Evolutionary conservation across 164 flowering plant species (phyloP).

Genomic region (Pachysandra terminalis): DNA sequence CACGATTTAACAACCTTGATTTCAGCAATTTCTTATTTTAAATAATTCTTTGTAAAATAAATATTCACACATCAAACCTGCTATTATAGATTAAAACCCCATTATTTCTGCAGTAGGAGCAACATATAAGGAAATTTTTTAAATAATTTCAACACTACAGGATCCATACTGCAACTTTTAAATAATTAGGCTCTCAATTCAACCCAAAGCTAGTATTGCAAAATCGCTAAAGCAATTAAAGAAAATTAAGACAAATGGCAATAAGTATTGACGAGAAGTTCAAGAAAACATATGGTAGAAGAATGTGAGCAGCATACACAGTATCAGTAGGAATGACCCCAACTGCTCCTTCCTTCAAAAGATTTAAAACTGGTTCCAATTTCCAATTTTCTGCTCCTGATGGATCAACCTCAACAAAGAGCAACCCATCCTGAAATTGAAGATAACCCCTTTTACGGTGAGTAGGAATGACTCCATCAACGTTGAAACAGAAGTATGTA

Average conservation of each 20-base stretch:
- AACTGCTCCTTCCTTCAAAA: conserved; percentile 78
- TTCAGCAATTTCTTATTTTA: background rate
- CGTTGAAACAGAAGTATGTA: no score
- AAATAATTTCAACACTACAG: background rate
- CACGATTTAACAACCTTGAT: no score
- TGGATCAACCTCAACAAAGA: conserved; percentile 69
- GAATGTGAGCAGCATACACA: conserved; percentile 41
- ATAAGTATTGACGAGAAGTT: no score
- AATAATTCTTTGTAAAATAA: no score
- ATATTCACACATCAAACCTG: background rate
- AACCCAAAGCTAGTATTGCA: no score
- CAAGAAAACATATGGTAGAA: no score
- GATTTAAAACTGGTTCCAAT: conserved; percentile 64
- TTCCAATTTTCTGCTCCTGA: conserved; percentile 74
- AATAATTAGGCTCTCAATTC: no score
- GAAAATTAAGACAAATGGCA: no score
- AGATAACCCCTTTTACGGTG: background rate
- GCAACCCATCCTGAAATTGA: conserved; percentile 49
- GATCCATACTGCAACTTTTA: background rate
- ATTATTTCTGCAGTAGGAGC: background rate
- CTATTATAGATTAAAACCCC: background rate
- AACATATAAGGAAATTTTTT: background rate
- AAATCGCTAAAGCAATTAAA: no score
- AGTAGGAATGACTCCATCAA: no score
- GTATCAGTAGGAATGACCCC: conserved; percentile 95